Base-by-base conservation (phyloP, 2,329 filamentous ascomycete species). In the Ceratocystis eucalypticola region DNA sequence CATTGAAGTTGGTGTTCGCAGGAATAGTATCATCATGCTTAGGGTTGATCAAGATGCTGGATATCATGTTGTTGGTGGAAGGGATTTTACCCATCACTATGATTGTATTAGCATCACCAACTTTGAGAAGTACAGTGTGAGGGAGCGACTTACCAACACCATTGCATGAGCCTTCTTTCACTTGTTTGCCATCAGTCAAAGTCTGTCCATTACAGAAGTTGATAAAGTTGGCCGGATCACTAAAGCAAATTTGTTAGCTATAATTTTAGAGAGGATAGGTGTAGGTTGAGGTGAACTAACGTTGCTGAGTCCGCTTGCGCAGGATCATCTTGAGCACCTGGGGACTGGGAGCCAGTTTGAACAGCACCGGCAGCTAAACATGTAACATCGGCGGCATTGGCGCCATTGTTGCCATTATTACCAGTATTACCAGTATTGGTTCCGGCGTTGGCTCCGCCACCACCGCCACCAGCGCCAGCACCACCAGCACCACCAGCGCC, bases 1-100 rank as follows among this genome's bases (percentile, higher is more conserved):
- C 78, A 62, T 79, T 74, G 72, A 86, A 86, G 70, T 79, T 75
- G 69, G 76, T 70, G 71, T 81, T 77, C 33, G 76, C 77, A 0
- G 71, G 8, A 33, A 86, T 68, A 70, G 80, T 74, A 65, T 81
- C 77, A 63, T 77, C 76, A 71, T 83, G 80, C 71, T 80, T 72
- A 67, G 84, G 84, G 73, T 77, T 80, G 55, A 76, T 70, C 67
- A 86, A 77, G 65, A 84, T 75, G 57, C 78, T 78, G 1, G 83
- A 84, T 62, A 85, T 79, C 84, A 86, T 85, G 63, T 79, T 79
- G 69, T 73, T 73, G 57, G 74, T 73, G n/a, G 78, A 72, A 3
- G 84, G 83, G 59, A 86, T 85, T 66, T 83, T 78, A 67, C 84
- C 84, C 82, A 85, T 85, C 61, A 77, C 80, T 83, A 64, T 6